Evolutionary conservation across 306 rosid species (phyloP).

Genomic region (Quercus variabilis): DNA sequence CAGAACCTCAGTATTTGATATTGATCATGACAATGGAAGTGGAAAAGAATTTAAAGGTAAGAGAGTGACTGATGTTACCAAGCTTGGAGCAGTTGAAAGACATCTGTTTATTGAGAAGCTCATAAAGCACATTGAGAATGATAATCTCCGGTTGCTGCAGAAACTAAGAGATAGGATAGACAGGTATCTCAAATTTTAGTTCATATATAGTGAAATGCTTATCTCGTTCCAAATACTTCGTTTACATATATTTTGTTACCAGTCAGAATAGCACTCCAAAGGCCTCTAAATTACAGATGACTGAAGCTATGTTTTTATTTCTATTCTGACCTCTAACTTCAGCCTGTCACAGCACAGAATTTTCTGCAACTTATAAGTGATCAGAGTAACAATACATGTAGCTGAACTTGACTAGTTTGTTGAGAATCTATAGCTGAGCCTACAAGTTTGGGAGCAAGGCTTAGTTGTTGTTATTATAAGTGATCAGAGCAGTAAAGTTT

Average conservation of each 20-base stretch:
- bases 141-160: slow-evolving; percentile 45
- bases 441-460: too few species aligned
- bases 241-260: background rate
- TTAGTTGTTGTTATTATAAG: background rate
- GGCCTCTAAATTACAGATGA: background rate
- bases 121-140: slow-evolving; percentile 57
- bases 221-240: background rate
- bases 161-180: slow-evolving; percentile 48
- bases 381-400: background rate
- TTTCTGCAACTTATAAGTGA: background rate
- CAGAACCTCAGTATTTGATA: slow-evolving; percentile 47
- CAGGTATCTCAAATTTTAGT: slow-evolving; percentile 28
- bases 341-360: background rate
- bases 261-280: background rate
- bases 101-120: slow-evolving; percentile 50
- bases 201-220: background rate
- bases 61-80: slow-evolving; percentile 54
- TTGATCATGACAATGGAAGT: slow-evolving; percentile 21
- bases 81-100: slow-evolving; percentile 54
- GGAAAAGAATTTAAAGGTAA: slow-evolving; percentile 26
- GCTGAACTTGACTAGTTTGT: too few species aligned
- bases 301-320: background rate
- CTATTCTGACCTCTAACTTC: background rate
- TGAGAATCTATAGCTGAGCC: too few species aligned
- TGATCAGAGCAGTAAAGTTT: background rate